These are phyloP conservation scores for Musa schizocarpa DNA, from an alignment of 176 grass and related monocot species.

Conservation along the genomic window DNA sequence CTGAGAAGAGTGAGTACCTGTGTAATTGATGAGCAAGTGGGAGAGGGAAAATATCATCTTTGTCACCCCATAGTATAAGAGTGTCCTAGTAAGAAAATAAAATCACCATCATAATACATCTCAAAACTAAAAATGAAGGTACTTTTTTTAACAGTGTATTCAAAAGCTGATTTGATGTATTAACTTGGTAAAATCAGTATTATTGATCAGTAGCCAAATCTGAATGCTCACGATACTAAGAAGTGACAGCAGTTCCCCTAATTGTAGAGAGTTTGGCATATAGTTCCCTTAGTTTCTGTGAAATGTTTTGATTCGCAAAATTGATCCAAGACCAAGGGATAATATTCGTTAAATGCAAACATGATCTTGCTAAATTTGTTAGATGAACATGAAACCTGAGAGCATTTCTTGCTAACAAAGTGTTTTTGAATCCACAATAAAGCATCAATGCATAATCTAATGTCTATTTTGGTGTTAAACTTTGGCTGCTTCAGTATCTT, in stretches of 20 bases:
- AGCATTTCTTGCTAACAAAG: no score
- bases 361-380: no score
- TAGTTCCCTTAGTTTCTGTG: not conserved
- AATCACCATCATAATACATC: not conserved
- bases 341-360: no score
- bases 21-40: slow-evolving; percentile 56
- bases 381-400: no score
- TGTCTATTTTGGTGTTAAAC: not conserved
- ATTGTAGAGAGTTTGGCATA: no score
- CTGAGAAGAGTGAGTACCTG: slow-evolving; percentile 32
- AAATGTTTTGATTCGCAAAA: not conserved
- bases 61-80: slow-evolving; percentile 74
- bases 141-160: not conserved
- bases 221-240: not conserved
- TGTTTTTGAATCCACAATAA: not conserved
- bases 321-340: not conserved
- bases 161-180: no score
- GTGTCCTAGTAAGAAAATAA: slow-evolving; percentile 36
- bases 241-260: not conserved
- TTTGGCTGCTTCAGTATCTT: not conserved
- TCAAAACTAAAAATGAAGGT: not conserved
- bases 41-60: slow-evolving; percentile 65
- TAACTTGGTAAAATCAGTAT: no score
- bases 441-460: not conserved
- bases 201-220: not conserved